Evolutionary conservation across 495 filamentous ascomycete species (phyloP).

Genomic region (Talaromyces trachyspermus): DNA sequence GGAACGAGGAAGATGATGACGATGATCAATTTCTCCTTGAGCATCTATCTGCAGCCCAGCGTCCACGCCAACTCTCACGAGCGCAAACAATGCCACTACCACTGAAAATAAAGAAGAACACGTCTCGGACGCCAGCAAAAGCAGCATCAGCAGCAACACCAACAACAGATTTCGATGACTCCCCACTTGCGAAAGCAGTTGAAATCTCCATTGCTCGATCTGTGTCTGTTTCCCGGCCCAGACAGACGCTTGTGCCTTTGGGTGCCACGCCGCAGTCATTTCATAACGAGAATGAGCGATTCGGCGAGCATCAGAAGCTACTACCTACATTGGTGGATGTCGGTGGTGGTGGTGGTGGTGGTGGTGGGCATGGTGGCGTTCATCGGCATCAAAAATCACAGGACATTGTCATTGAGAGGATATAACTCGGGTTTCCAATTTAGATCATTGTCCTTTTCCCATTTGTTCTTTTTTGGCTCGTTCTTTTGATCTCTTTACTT

Average conservation of each 20-base stretch:
- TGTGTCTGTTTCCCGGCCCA: constrained; percentile 32
- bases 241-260: constrained; percentile 32
- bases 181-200: no score
- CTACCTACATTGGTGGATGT: constrained; percentile 26
- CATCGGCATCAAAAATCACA: constrained; percentile 32
- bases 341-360: not conserved
- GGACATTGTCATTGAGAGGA: constrained; percentile 32
- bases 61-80: not conserved
- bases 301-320: constrained; percentile 11
- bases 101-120: not conserved
- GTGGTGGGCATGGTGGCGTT: not conserved
- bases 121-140: not conserved
- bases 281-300: constrained; percentile 2
- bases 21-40: no score
- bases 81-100: not conserved
- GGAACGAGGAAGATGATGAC: no score
- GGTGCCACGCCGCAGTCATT: constrained; percentile 3
- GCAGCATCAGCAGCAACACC: not conserved
- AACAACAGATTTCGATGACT: not conserved
- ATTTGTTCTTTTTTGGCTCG: not conserved
- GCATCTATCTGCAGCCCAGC: not conserved
- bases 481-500: not conserved
- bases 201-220: constrained; percentile 37
- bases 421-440: no score
- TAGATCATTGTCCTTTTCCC: constrained; percentile 10